These are phyloP conservation scores for Boletus calvinii DNA, from an alignment of 1,284 basidiomycete species.

Conservation along the genomic window DNA sequence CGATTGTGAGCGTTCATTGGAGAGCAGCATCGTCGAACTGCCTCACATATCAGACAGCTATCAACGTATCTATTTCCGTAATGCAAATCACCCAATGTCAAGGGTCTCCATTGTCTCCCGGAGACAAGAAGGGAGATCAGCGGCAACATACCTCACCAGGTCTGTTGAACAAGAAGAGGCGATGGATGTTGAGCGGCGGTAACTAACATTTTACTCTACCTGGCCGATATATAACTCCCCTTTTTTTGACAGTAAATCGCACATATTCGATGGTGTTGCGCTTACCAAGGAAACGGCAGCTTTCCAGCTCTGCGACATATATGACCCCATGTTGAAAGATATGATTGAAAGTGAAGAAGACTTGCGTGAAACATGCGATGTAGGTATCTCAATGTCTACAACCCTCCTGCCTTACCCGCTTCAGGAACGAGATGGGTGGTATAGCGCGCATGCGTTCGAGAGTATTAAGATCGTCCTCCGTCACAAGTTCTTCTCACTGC, in stretches of 20 bases:
- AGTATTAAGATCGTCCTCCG: conserved; percentile 83
- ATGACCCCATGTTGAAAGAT: conserved; percentile 75
- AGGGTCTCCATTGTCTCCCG: conserved; percentile 67
- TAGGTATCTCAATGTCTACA: conserved; percentile 38
- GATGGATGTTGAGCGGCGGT: conserved; percentile 42
- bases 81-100: conserved; percentile 74
- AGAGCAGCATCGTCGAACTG: not conserved
- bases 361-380: conserved; percentile 69
- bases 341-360: conserved; percentile 76
- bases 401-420: not conserved
- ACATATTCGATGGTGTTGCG: conserved; percentile 87
- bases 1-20: conserved; percentile 58
- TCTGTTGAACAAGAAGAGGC: conserved; percentile 42
- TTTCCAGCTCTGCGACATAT: conserved; percentile 92
- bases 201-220: conserved; percentile 17
- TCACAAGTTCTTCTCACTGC: conserved; percentile 83
- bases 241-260: conserved; percentile 51
- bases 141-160: conserved; percentile 36
- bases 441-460: conserved; percentile 68
- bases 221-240: not conserved
- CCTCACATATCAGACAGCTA: conserved; percentile 49
- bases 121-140: conserved; percentile 54
- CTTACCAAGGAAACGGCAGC: conserved; percentile 82
- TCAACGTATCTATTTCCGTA: conserved; percentile 83
- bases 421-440: conserved; percentile 87